These are phyloP conservation scores for Colletotrichum chrysophilum DNA, from an alignment of 2,329 filamentous ascomycete species.

Conservation along the genomic window DNA sequence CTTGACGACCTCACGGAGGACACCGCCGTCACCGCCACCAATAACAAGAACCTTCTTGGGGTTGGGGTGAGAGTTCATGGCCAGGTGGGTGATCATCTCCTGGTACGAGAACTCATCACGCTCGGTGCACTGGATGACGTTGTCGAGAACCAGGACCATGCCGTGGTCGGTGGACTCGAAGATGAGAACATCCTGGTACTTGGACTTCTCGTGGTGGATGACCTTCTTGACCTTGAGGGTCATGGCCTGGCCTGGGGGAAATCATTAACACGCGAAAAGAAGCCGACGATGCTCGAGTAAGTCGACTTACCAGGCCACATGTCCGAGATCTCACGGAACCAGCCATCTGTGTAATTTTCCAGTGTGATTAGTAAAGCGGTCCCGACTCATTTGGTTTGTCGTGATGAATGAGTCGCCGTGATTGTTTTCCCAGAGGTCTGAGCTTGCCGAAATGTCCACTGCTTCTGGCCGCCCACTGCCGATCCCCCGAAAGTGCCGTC, in stretches of 20 bases:
- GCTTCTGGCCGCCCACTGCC: not conserved
- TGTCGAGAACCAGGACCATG: constrained; percentile 95
- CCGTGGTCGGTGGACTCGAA: constrained; percentile 98
- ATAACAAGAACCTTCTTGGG: constrained; percentile 99
- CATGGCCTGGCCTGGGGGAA: constrained; percentile 85
- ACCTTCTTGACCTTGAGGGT: constrained; percentile 97
- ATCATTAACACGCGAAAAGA: not conserved
- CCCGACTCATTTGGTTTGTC: not conserved
- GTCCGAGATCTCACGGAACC: constrained; percentile 98
- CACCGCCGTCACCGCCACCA: constrained; percentile 95
- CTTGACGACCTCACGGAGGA: constrained; percentile 98
- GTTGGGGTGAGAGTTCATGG: constrained; percentile 97
- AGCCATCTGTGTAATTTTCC: constrained; percentile 75
- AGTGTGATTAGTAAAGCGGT: not conserved
- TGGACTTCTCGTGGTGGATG: constrained; percentile 97
- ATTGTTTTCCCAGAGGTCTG: not conserved
- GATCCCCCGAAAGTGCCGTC: not conserved
- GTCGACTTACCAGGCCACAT: constrained; percentile 84
- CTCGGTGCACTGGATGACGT: constrained; percentile 99
- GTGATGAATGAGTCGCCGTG: not conserved
- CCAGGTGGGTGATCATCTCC: constrained; percentile 99
- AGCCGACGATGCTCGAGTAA: not conserved
- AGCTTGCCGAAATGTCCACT: not conserved
- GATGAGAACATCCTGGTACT: constrained; percentile 99
- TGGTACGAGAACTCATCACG: constrained; percentile 99